Conservation (phyloP, 331 rosid genomes). For the Quercus tomentella region DNA sequence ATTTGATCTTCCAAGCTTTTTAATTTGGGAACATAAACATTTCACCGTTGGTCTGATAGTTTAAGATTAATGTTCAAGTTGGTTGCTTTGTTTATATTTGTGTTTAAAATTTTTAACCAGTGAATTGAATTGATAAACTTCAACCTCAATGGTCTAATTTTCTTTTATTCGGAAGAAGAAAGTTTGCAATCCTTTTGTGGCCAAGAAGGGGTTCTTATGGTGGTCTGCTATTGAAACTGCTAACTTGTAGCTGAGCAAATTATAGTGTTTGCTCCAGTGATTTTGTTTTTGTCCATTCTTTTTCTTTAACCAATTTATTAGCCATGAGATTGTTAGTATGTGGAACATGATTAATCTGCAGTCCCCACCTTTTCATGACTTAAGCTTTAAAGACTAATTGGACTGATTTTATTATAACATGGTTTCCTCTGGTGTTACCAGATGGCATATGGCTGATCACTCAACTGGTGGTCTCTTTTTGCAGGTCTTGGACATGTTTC, state of each 20-base stretch:
- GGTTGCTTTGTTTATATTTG: background rate
- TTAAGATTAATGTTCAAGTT: background rate
- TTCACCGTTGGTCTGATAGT: background rate
- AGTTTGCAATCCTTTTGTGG: background rate
- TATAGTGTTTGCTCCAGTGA: background rate
- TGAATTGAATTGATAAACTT: background rate
- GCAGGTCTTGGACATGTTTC: slow-evolving; percentile 13
- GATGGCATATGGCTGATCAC: slow-evolving; percentile 8
- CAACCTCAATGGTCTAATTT: background rate
- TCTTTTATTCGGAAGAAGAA: background rate
- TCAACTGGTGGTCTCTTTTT: slow-evolving; percentile 18
- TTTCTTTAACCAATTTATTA: background rate
- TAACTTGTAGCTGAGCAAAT: background rate
- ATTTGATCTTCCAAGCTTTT: background rate
- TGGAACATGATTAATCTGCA: background rate
- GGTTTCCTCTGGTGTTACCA: background rate
- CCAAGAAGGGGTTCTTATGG: background rate
- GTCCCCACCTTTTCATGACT: background rate
- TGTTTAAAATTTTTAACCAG: background rate
- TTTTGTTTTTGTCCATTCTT: background rate
- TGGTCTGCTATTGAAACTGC: background rate
- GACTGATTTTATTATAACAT: background rate
- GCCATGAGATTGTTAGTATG: background rate
- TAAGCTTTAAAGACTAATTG: background rate
- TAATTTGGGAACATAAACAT: background rate